These are phyloP conservation scores for Rhytidhysteron rufulum DNA, from an alignment of 2,329 filamentous ascomycete species.

Conservation along the genomic window DNA sequence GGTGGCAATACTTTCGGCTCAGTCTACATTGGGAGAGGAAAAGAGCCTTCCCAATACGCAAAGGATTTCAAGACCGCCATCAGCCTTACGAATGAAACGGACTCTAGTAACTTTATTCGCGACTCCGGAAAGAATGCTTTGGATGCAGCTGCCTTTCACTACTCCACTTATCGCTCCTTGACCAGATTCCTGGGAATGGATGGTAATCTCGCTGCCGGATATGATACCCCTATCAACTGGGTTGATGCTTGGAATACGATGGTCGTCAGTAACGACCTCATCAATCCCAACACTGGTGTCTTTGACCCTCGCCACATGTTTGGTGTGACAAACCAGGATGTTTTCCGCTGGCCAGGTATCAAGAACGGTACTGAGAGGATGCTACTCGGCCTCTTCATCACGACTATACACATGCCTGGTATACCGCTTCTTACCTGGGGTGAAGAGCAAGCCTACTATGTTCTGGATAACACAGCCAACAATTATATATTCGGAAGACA, in stretches of 20 bases:
- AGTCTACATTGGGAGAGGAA: conserved; percentile 59
- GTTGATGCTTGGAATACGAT: conserved; percentile 49
- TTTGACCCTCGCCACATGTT: conserved; percentile 63
- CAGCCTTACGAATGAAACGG: conserved; percentile 42
- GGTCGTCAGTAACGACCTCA: conserved; percentile 54
- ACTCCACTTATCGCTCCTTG: conserved; percentile 56
- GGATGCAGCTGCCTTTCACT: conserved; percentile 59
- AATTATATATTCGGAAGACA: conserved; percentile 64
- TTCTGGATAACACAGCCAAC: conserved; percentile 58
- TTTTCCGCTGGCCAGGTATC: conserved; percentile 2
- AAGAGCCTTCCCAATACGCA: conserved; percentile 51
- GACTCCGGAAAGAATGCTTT: conserved; percentile 50
- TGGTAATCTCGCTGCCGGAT: conserved; percentile 52
- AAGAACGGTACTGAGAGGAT: conserved; percentile 3
- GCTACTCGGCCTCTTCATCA: conserved; percentile 56
- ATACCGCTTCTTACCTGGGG: conserved; percentile 59
- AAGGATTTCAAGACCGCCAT: conserved; percentile 46
- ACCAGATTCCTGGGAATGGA: conserved; percentile 58
- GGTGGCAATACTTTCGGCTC: conserved; percentile 58
- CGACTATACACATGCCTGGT: conserved; percentile 56
- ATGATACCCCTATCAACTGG: conserved; percentile 50
- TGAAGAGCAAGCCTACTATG: conserved; percentile 61
- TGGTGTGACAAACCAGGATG: conserved; percentile 61
- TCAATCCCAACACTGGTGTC: conserved; percentile 56
- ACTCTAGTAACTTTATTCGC: conserved; percentile 48